Base-by-base conservation (phyloP, 208 protist genomes). In the Herpetomonas tarakana region DNA sequence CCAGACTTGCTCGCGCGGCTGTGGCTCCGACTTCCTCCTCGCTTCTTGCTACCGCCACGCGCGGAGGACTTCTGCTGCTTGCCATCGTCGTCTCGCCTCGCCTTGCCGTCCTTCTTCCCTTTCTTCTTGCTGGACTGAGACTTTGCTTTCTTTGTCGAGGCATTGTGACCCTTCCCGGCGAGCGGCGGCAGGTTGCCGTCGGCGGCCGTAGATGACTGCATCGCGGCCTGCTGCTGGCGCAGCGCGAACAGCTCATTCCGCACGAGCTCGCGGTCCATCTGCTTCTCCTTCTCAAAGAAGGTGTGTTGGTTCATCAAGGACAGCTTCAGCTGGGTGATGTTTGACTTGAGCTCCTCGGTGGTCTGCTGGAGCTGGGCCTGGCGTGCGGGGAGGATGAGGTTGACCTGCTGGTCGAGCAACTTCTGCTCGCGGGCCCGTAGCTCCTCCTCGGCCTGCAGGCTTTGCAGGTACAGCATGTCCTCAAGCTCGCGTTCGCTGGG, bases 391-490 rank as follows among this genome's bases (percentile, higher is more conserved):
- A 81, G 49, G 30, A 76, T 67, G 28, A 76, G 68, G 22, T 75
- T 68, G 35, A 80, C 55, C 58, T 81, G 73, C 52, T 78, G 65
- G 2, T 83, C 68, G n/a, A 81, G 56, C 55, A 83, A 52, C 63
- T 51, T 35, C 45, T 58, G 67, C 50, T 79, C 65, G 6, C 59
- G 62, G 26, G 58, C 46, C n/a, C 44, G 53, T 44, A 74, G 18
- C 30, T 74, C 61, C 0, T 68, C 60, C 14, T 70, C 65, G 16
- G 81, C 65, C 18, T 59, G 71, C 16, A 54, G 58, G 25, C 68
- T 58, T 60, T 83, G 76, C 46, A 75, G 35, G 24, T 60, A 56
- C 2, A 83, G 50, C 11, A 69, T 22, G 44, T 68, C 52, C 24
- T 83, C 76, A 1, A 78, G 25, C 29, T 78, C 70, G 0, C 55